A percentile compares a stretch with the other conserved stretches of the same genome.
These are phyloP conservation scores for Colletotrichum liriopes DNA, from an alignment of 2,329 filamentous ascomycete species.

Conservation along the genomic window DNA sequence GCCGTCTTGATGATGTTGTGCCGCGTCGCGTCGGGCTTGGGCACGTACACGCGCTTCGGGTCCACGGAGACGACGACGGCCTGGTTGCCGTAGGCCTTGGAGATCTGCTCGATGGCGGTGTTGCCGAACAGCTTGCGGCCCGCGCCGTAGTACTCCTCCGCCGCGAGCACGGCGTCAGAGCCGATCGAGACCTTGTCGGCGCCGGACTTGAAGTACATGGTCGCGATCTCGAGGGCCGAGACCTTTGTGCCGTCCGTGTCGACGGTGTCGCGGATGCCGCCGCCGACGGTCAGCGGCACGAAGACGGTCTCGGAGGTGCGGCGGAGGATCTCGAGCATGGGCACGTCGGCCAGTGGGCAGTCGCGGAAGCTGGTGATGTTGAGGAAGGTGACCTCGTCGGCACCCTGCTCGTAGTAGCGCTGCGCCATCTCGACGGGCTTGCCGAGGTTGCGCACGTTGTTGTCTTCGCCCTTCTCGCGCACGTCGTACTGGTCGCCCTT, in stretches of 20 bases:
- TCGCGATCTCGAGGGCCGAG: conserved; percentile 93
- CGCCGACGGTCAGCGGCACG: conserved; percentile 94
- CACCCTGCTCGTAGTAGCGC: conserved; percentile 95
- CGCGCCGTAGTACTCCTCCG: conserved; percentile 87
- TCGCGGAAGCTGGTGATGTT: conserved; percentile 99
- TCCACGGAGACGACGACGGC: conserved; percentile 97
- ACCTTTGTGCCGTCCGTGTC: conserved; percentile 90
- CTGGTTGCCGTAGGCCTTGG: conserved; percentile 93
- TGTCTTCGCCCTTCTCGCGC: conserved; percentile 81
- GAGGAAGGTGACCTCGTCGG: conserved; percentile 96
- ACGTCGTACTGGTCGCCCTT: conserved; percentile 99
- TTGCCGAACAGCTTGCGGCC: conserved; percentile 80
- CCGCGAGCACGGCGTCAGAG: conserved; percentile 92
- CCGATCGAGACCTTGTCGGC: conserved; percentile 99
- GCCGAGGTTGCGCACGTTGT: conserved; percentile 88
- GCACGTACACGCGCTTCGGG: conserved; percentile 91
- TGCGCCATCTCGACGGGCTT: conserved; percentile 97
- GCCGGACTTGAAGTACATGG: conserved; percentile 96
- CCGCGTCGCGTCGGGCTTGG: conserved; percentile 78
- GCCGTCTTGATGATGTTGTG: conserved; percentile 81
- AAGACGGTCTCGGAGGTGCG: conserved; percentile 92
- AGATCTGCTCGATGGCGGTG: conserved; percentile 97
- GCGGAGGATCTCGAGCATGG: conserved; percentile 95
- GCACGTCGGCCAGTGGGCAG: conserved; percentile 90
- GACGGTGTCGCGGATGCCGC: conserved; percentile 92